phyloP scores from a whole-genome alignment of 78 protist genomes.

The Dictyostelium firmibasis region DNA sequence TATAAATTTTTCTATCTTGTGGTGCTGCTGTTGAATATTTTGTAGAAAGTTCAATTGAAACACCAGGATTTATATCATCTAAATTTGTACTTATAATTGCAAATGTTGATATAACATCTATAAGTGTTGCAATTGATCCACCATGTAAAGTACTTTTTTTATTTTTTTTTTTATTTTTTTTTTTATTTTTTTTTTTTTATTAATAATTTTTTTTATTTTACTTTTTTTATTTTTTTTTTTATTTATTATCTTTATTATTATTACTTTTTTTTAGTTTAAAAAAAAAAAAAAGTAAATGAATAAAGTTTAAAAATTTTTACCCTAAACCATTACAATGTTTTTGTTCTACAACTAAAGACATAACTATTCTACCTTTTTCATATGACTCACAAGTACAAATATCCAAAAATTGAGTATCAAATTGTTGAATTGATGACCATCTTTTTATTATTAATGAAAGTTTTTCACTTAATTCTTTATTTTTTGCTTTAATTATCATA shows the following conservation, averaged over 20 bases:
- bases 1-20: not conserved
- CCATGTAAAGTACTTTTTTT: constrained; percentile 17
- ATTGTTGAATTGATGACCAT: not conserved
- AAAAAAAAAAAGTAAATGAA: not conserved
- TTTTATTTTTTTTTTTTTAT: too few relatives aligned
- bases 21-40: constrained; percentile 38
- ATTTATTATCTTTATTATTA: too few relatives aligned
- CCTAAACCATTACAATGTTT: constrained; percentile 27
- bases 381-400: not conserved
- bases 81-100: constrained; percentile 27
- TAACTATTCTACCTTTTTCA: constrained; percentile 5
- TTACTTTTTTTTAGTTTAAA: too few relatives aligned
- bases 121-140: not conserved
- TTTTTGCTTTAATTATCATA: not conserved
- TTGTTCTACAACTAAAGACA: constrained; percentile 8
- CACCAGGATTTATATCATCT: constrained; percentile 12
- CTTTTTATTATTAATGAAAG: not conserved
- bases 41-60: not conserved
- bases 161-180: too few relatives aligned
- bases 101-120: constrained; percentile 34
- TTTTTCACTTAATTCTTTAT: not conserved
- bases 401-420: not conserved
- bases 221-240: too few relatives aligned
- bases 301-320: not conserved
- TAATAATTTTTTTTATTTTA: too few relatives aligned